phyloP scores from a whole-genome alignment of 441 rosid species.

The Adansonia grandidieri region DNA sequence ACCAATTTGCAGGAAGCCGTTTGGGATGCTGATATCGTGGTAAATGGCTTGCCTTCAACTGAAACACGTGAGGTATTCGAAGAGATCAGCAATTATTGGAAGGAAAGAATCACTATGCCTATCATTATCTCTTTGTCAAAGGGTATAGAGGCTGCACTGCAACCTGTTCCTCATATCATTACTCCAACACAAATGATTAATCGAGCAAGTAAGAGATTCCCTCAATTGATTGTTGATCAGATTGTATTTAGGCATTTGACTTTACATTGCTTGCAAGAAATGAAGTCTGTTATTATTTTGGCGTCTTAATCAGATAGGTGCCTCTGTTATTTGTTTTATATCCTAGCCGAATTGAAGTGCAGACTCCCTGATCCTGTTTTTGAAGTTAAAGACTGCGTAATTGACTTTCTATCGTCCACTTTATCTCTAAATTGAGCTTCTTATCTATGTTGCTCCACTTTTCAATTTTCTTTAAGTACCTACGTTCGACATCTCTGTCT shows the following conservation, averaged over 20 bases:
- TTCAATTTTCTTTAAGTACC: too few species aligned
- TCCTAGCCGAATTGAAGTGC: too few species aligned
- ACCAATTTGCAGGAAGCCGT: slow-evolving; percentile 85
- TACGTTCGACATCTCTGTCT: too few species aligned
- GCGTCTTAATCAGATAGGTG: too few species aligned
- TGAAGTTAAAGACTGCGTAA: too few species aligned
- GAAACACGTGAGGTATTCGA: slow-evolving; percentile 71
- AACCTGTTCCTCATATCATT: slow-evolving; percentile 62
- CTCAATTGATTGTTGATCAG: not conserved
- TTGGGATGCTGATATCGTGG: slow-evolving; percentile 88
- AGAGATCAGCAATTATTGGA: slow-evolving; percentile 70
- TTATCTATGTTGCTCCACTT: too few species aligned
- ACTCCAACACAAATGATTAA: slow-evolving; percentile 81
- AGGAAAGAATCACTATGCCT: slow-evolving; percentile 68
- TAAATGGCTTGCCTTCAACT: slow-evolving; percentile 79
- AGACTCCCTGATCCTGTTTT: too few species aligned
- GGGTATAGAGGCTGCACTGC: slow-evolving; percentile 77
- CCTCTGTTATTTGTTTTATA: too few species aligned
- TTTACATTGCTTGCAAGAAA: not conserved
- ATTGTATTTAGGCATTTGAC: slow-evolving; percentile 51
- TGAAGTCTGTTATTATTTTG: not conserved
- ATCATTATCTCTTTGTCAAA: slow-evolving; percentile 72
- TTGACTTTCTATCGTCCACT: too few species aligned
- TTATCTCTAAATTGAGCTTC: too few species aligned
- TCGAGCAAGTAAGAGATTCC: slow-evolving; percentile 60